Base-by-base conservation (phyloP, 106 monocot genomes). In the Platanthera zijinensis region DNA sequence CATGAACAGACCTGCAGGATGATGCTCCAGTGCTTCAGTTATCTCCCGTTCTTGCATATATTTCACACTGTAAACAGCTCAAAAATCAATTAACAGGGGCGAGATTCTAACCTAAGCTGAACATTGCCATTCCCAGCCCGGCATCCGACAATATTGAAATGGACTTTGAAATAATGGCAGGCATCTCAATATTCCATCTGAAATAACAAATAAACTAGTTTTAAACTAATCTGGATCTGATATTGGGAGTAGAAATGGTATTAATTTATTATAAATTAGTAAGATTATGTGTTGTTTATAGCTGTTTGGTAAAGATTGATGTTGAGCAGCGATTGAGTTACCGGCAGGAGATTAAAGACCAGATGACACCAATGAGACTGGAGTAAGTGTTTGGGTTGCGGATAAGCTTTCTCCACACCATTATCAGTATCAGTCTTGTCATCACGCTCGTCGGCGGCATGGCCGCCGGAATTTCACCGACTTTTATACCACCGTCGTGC, bases 351-450 rank as follows among this genome's bases (percentile, higher is more conserved):
- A 96, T 85, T 5, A 96, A 86, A 10, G 95, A 68, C 95, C 95
- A 96, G 53, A 83, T 83, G 54, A 96, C 52, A 6, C 96, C 96
- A 71, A 96, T 89, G 14, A 96, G 78, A 79, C 90, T 90, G 73
- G 96, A 96, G 73, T 96, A 96, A n/a, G 92, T 96, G 84, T 96
- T 96, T 3, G 96, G 95, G 74, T 95, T 95, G 73, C 95, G 84
- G 76, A 95, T 95, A 8, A 95, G 90, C 83, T 95, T 95, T 74
- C 95, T 84, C 95, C 95, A 95, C 13, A 95, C 95, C 95, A 92
- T 95, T 72, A 95, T 95, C 56, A 96, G 78, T 12, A 96, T 96
- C 14, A 96, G 89, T 75, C 96, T 88, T 13, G 96, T 96, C 92
- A 96, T 96, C 48, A 96, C 93, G 61, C 96, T 96, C 22, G 96